Evolutionary conservation across 768 basidiomycete species (phyloP).

Genomic region (Boletus pseudopeckii): DNA sequence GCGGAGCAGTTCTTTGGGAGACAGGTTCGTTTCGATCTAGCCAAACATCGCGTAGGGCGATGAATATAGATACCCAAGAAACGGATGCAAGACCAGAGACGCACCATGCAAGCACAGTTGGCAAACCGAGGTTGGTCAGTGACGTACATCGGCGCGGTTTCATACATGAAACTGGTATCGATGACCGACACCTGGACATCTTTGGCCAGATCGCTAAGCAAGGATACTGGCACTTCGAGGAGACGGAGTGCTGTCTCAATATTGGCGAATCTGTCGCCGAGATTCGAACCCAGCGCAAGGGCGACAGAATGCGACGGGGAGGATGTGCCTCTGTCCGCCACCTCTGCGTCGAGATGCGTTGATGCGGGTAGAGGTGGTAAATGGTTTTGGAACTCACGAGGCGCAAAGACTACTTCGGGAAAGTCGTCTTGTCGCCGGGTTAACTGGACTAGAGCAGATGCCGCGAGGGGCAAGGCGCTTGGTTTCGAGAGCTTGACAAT

Average conservation of each 20-base stretch:
- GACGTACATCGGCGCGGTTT: conserved; percentile 95
- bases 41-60: background rate
- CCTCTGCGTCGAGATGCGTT: background rate
- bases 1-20: conserved; percentile 54
- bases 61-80: background rate
- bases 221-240: conserved; percentile 50
- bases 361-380: background rate
- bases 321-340: no score
- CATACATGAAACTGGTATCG: conserved; percentile 89
- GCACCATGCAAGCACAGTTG: conserved; percentile 88
- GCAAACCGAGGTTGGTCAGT: conserved; percentile 84
- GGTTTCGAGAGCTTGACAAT: conserved; percentile 69
- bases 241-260: conserved; percentile 74
- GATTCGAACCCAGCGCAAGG: conserved; percentile 85
- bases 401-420: conserved; percentile 12
- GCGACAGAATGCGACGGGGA: conserved; percentile 41
- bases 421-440: conserved; percentile 43
- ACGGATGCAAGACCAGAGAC: conserved; percentile 25
- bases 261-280: conserved; percentile 82
- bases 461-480: conserved; percentile 63
- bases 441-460: conserved; percentile 62
- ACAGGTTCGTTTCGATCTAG: conserved; percentile 71
- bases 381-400: background rate
- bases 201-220: conserved; percentile 23
- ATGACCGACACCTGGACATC: conserved; percentile 43